Evolutionary conservation across 768 basidiomycete species (phyloP).

Genomic region (Boletus vinaceobasis): DNA sequence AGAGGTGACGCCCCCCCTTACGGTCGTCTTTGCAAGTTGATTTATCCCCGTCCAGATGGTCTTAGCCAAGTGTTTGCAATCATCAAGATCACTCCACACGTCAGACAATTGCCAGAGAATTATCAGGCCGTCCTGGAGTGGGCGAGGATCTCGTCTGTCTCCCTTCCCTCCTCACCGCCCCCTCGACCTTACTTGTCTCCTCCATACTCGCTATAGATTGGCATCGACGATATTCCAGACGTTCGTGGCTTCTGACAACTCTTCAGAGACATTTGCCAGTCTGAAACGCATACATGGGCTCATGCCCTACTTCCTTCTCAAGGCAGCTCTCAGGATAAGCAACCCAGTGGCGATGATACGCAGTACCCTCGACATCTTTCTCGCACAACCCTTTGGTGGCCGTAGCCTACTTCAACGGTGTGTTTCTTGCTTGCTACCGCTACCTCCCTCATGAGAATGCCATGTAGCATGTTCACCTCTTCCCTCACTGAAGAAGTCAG

Average conservation of each 20-base stretch:
- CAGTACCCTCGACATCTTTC: slow-evolving; percentile 86
- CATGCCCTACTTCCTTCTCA: slow-evolving; percentile 98
- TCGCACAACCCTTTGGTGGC: slow-evolving; percentile 95
- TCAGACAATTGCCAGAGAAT: slow-evolving; percentile 75
- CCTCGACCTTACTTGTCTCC: slow-evolving; percentile 5
- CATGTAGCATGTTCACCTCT: slow-evolving; percentile 86
- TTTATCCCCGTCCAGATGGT: slow-evolving; percentile 56
- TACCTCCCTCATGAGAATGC: slow-evolving; percentile 3
- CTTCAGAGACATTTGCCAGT: slow-evolving; percentile 82
- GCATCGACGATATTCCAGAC: slow-evolving; percentile 97
- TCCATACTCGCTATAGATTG: slow-evolving; percentile 47
- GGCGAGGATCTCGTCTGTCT: slow-evolving; percentile 90
- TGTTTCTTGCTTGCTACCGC: slow-evolving; percentile 4
- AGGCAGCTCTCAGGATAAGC: slow-evolving; percentile 84
- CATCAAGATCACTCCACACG: slow-evolving; percentile 75
- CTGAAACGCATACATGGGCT: slow-evolving; percentile 92
- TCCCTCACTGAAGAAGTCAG: slow-evolving; percentile 88
- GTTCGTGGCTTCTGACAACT: slow-evolving; percentile 88
- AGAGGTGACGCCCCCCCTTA: slow-evolving; percentile 50
- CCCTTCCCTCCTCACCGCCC: neutral
- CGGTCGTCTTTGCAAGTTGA: slow-evolving; percentile 1
- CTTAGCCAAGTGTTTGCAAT: slow-evolving; percentile 84
- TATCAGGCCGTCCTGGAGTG: slow-evolving; percentile 92
- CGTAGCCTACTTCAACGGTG: slow-evolving; percentile 87
- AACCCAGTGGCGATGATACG: slow-evolving; percentile 98